phyloP scores from a whole-genome alignment of 768 basidiomycete genomes.

The Termitomyces sp. region DNA sequence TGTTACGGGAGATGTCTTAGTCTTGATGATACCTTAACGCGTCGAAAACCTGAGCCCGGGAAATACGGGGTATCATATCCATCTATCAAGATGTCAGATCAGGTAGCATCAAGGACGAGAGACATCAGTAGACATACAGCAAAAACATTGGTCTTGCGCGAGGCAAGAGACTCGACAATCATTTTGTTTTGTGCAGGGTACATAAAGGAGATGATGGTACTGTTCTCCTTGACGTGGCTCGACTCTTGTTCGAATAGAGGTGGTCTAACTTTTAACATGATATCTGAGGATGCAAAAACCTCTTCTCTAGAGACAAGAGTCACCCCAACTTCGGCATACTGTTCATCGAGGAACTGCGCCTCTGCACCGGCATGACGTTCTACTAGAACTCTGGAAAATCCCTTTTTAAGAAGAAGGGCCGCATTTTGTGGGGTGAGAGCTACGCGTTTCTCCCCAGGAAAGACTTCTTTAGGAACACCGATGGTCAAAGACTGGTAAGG shows the following conservation, averaged over 20 bases:
- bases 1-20: background rate
- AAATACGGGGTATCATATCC: conserved; percentile 91
- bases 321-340: conserved; percentile 75
- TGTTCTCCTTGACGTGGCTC: conserved; percentile 59
- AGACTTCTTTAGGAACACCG: conserved; percentile 74
- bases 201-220: conserved; percentile 78
- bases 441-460: conserved; percentile 74
- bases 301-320: conserved; percentile 69
- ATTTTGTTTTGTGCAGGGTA: conserved; percentile 79
- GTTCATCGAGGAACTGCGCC: conserved; percentile 78
- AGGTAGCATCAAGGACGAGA: background rate
- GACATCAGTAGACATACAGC: conserved; percentile 36
- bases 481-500: conserved; percentile 72
- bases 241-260: conserved; percentile 62
- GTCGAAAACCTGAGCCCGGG: conserved; percentile 86
- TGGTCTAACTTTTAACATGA: conserved; percentile 82
- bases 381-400: conserved; percentile 67
- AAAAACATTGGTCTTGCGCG: conserved; percentile 64
- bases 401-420: conserved; percentile 73
- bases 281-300: conserved; percentile 63
- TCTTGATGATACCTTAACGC: conserved; percentile 58
- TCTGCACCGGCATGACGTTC: conserved; percentile 65
- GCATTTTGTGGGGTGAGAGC: conserved; percentile 79
- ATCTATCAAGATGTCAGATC: conserved; percentile 33
- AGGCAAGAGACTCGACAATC: conserved; percentile 64